Base-by-base conservation (phyloP, 768 basidiomycete genomes). In the Boletus eberwhitei region DNA sequence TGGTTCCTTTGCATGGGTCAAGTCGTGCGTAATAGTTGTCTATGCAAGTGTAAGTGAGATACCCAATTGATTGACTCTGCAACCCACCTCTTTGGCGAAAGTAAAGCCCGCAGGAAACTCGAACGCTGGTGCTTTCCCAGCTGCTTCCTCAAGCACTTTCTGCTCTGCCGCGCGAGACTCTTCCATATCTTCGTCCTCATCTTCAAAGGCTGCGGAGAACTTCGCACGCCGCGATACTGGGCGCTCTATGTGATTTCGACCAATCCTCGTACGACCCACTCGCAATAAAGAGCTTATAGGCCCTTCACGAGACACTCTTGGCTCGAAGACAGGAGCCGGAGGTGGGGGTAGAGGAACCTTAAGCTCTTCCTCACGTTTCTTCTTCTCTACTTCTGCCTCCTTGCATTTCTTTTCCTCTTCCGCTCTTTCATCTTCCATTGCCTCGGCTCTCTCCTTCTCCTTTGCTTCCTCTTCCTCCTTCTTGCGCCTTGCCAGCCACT, bases 191-290 rank as follows among this genome's bases (percentile, higher is more conserved):
- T 74, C 84, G 26, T 64, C 73, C 26, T 83, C 75, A 26, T 79
- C 79, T 31, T 79, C 78, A 57, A 77, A 87, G 8, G 77, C 78
- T 7, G 88, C 88, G 4, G 88, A 89, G 62, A 86, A 91, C 59
- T 80, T 81, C 32, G 78, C 75, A 55, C 74, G 79, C 17, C 74
- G 70, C 44, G 75, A 68, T 17, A 71, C 64, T 14, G 86, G 84
- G 13, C 85, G 80, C n/a, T 76, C 74, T 38, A 87, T 75, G 61
- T 88, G 86, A 55, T 77, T 80, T 38, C 86, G 80, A 13, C 76
- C 73, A 4, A 64, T 75, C 68, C 81, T 83, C 21, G 75, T 75
- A 39, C 86, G 80, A 17, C 87, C 86, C 24, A 88, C 85, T 48
- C 87, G 81, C 50, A 87, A 72, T 17, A 84, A 85, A 26, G 86